A percentile compares a stretch with the other conserved stretches of the same genome.
Conservation (phyloP, 495 filamentous ascomycete genomes). For the Neurospora sp. region DNA sequence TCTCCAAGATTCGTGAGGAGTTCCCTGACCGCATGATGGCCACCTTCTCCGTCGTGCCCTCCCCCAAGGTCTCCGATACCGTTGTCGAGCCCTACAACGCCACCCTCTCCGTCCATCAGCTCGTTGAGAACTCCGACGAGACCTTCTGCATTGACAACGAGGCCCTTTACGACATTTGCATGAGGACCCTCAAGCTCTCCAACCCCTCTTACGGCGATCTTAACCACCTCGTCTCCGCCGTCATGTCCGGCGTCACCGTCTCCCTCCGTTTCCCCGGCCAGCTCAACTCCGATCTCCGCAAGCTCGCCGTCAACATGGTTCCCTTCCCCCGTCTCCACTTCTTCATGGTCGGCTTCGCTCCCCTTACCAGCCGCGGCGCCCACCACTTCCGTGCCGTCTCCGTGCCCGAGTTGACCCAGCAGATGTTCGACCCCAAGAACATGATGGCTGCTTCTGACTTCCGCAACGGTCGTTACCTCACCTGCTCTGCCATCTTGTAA, state of each 20-base stretch:
- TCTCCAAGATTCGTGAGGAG: conserved; percentile 99
- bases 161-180: conserved; percentile 99
- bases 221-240: conserved; percentile 98
- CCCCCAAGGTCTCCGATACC: conserved; percentile 99
- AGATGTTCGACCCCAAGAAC: conserved; percentile 99
- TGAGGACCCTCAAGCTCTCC: conserved; percentile 96
- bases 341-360: conserved; percentile 99
- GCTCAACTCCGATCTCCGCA: conserved; percentile 99
- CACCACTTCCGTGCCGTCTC: conserved; percentile 93
- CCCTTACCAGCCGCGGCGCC: conserved; percentile 91
- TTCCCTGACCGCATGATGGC: conserved; percentile 99
- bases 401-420: conserved; percentile 98
- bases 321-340: conserved; percentile 99
- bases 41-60: conserved; percentile 98
- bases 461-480: conserved; percentile 98
- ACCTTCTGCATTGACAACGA: conserved; percentile 99
- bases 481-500: conserved; percentile 95
- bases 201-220: conserved; percentile 98
- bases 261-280: conserved; percentile 98
- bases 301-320: conserved; percentile 99
- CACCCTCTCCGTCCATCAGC: conserved; percentile 96
- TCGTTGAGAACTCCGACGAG: conserved; percentile 99
- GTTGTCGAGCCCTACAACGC: conserved; percentile 99
- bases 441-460: conserved; percentile 99
- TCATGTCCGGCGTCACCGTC: conserved; percentile 99